Percentiles rank a stretch among this genome's conserved stretches.
Evolutionary conservation across 164 flowering plant species (phyloP).

Genomic region (Magnolia changhungtana): DNA sequence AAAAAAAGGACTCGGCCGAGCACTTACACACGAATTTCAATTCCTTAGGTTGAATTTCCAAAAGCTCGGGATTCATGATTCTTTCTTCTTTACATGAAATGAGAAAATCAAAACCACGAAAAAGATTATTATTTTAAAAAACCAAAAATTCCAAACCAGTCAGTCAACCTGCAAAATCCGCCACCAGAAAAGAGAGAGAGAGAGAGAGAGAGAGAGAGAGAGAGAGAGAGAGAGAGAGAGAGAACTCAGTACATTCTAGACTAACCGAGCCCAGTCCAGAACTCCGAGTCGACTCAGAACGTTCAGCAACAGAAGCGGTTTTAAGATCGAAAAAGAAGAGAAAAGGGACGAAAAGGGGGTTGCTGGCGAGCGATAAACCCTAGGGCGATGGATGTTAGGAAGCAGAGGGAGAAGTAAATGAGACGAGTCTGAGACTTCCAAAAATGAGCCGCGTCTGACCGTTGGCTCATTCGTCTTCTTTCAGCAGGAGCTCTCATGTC

Average conservation of each 20-base stretch:
- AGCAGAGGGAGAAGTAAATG: no score
- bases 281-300: background rate
- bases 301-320: background rate
- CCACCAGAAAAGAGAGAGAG: background rate
- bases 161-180: background rate
- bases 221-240: no score
- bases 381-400: no score
- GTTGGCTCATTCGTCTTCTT: no score
- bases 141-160: background rate
- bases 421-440: no score
- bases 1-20: background rate
- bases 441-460: no score
- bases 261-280: background rate
- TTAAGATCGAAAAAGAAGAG: background rate
- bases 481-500: no score
- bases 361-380: background rate
- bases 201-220: no score
- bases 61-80: constrained; percentile 40
- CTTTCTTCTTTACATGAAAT: constrained; percentile 5
- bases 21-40: constrained; percentile 62
- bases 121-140: no score
- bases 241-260: background rate
- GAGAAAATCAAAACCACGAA: background rate
- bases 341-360: background rate
- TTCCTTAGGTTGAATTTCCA: constrained; percentile 61